Base-by-base conservation (phyloP, 441 rosid genomes). In the Lepidium campestre region DNA sequence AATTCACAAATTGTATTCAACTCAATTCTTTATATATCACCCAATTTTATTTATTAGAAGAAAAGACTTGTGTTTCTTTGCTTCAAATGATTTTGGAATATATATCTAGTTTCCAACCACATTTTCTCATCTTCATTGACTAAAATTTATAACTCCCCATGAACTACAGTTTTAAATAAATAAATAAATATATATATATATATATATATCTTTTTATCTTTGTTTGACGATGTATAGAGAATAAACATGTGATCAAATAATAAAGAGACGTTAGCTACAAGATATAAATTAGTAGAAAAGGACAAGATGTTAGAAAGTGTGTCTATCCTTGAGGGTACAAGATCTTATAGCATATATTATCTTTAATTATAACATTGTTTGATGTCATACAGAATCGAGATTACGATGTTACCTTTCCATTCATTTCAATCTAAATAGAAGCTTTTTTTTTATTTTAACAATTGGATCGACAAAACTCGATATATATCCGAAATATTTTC, bases 311-410 rank as follows among this genome's bases (percentile, higher is more conserved):
- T 39, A 39, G 48, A 29, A 48, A 13, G 41, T 39, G 66, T 68
- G 73, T 68, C 66, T 40, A 58, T 58, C 49, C 66, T n/a, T 19
- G 35, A 40, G 73, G 65, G 50, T 49, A 50, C 73, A 68, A 68
- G 59, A 58, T 68, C 73, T 40, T 36, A 67, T 59, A 58, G 66
- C 50, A 59, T 39, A 68, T 68, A 48, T 68, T 49, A 58, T 68
- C 72, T 68, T 57, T 68, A n/a, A 47, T 57, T 27, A 67, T 68
- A 67, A 67, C 49, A 46, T 47, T 35, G 57, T 47, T 68, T 47
- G 37, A 47, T 49, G 32, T 49, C 58, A 27, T 37, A 29, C 10
- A 49, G 73, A 67, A 31, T 25, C 65, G 23, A 34, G 25, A 48
- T 68, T n/a, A 19, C 20, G 59, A 58, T 58, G 57, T 47, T 39